A percentile compares a stretch with the other conserved stretches of the same genome.
Conservation (phyloP, 441 rosid genomes). For the Brassica hybrid region DNA sequence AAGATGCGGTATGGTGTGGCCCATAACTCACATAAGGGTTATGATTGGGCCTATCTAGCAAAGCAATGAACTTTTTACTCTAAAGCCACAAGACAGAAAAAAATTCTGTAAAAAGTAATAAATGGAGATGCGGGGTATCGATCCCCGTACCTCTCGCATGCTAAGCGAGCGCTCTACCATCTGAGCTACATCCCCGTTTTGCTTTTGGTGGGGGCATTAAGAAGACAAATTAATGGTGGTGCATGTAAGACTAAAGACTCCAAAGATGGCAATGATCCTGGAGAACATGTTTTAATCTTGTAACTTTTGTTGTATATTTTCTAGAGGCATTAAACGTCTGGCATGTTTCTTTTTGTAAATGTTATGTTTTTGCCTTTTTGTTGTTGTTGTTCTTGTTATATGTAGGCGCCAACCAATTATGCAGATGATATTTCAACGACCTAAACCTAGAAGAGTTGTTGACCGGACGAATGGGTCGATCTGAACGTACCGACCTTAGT, state of each 20-base stretch:
- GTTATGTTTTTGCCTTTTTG: not conserved
- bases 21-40: not conserved
- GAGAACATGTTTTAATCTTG: not conserved
- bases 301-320: not conserved
- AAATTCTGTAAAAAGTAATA: not conserved
- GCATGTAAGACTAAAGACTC: too few relatives aligned
- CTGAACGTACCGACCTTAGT: not conserved
- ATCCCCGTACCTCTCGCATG: conserved; percentile 98
- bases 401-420: conserved; percentile 3
- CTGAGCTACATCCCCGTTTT: conserved; percentile 75
- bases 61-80: not conserved
- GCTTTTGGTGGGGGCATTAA: too few relatives aligned
- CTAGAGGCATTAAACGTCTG: not conserved
- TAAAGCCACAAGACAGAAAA: too few relatives aligned
- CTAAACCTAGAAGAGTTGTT: conserved; percentile 23
- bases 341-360: not conserved
- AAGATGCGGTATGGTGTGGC: not conserved
- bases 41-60: not conserved
- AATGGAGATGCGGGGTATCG: conserved; percentile 81
- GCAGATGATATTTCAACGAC: conserved; percentile 26
- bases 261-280: not conserved
- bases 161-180: conserved; percentile 99
- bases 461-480: conserved; percentile 13
- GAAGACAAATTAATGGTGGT: too few relatives aligned
- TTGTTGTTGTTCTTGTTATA: conserved; percentile 2